Conservation (phyloP, 1,284 basidiomycete genomes). For the Erythrobasidium hasegawianum region DNA sequence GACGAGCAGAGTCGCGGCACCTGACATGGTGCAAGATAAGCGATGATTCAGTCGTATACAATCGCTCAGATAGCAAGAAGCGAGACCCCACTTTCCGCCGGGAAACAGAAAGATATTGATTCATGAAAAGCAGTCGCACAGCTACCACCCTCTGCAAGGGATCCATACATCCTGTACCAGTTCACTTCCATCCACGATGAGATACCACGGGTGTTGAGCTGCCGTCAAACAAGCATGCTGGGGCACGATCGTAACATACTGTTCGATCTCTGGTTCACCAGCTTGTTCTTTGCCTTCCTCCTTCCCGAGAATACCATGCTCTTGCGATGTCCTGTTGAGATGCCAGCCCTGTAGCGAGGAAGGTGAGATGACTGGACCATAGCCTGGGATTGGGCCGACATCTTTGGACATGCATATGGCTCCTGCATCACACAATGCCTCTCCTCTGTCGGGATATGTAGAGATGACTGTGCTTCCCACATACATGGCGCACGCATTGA, state of each 20-base stretch:
- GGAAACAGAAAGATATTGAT: too few species aligned
- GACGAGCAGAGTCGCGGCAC: slow-evolving; percentile 14
- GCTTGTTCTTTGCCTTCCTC: slow-evolving; percentile 12
- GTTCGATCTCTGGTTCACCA: slow-evolving; percentile 49
- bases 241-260: slow-evolving; percentile 59
- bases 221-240: slow-evolving; percentile 64
- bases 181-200: slow-evolving; percentile 59
- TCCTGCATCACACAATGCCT: slow-evolving; percentile 72
- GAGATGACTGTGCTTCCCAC: slow-evolving; percentile 71
- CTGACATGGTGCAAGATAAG: too few species aligned
- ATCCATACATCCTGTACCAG: slow-evolving; percentile 79
- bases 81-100: too few species aligned
- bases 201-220: slow-evolving; percentile 74
- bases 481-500: slow-evolving; percentile 60
- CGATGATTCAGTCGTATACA: too few species aligned
- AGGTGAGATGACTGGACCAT: slow-evolving; percentile 58
- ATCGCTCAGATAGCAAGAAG: too few species aligned
- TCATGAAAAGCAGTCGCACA: too few species aligned
- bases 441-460: slow-evolving; percentile 66
- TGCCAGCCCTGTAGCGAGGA: slow-evolving; percentile 61
- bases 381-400: slow-evolving; percentile 65
- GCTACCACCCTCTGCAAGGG: slow-evolving; percentile 62
- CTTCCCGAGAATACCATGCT: slow-evolving; percentile 36
- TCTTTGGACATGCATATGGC: slow-evolving; percentile 82
- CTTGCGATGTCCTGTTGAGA: slow-evolving; percentile 64